Conservation (phyloP, 148 eudicot genomes). For the Linanthus parryae region DNA sequence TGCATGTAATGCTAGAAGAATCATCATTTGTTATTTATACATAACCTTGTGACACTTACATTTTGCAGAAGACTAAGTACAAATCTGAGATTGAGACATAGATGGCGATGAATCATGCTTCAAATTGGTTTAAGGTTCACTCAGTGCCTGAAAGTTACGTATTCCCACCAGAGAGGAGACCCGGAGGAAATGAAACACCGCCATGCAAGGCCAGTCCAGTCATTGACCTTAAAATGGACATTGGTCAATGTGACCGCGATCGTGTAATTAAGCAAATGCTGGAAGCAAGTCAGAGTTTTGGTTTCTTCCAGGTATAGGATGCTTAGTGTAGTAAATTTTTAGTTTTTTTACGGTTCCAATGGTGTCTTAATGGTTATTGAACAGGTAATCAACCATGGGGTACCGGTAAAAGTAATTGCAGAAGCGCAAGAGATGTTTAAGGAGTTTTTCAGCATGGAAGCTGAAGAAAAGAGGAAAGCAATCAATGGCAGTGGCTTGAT, state of each 20-base stretch:
- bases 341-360: not conserved
- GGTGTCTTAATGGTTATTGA: not conserved
- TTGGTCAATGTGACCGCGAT: slow-evolving; percentile 4
- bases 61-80: not conserved
- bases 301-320: slow-evolving; percentile 55
- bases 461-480: slow-evolving; percentile 27
- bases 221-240: slow-evolving; percentile 27
- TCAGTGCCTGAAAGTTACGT: slow-evolving; percentile 37
- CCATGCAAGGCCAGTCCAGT: slow-evolving; percentile 29
- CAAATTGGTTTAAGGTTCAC: slow-evolving; percentile 43
- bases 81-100: not conserved
- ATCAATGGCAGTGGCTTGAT: slow-evolving; percentile 27
- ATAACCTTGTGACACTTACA: not conserved
- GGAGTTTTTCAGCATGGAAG: slow-evolving; percentile 39
- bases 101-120: slow-evolving; percentile 25
- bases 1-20: slow-evolving; percentile 3
- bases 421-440: slow-evolving; percentile 32
- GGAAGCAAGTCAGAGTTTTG: slow-evolving; percentile 36
- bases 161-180: slow-evolving; percentile 44
- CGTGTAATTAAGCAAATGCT: slow-evolving; percentile 24
- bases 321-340: not conserved
- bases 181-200: slow-evolving; percentile 25
- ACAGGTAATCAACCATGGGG: slow-evolving; percentile 38
- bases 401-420: slow-evolving; percentile 25
- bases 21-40: too few relatives aligned